Conservation (phyloP, 345 rosid species). For the Cardiospermum halicacabum region DNA sequence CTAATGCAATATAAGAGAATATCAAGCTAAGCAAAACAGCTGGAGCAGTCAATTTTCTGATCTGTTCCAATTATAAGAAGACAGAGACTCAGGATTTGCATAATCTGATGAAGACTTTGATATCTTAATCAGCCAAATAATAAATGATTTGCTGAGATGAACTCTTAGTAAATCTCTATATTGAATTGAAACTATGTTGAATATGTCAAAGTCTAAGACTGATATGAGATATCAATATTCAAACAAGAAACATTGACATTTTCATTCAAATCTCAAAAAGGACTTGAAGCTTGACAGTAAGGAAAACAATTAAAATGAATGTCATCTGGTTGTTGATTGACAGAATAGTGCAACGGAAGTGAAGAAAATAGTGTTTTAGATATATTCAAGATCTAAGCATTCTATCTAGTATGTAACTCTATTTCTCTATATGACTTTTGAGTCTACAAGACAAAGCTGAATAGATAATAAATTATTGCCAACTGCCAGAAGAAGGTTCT, state of each 20-base stretch:
- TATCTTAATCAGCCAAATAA: neutral
- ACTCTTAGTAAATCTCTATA: neutral
- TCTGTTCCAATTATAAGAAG: neutral
- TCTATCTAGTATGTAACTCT: neutral
- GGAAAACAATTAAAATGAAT: too few species aligned
- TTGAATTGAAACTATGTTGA: neutral
- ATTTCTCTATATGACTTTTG: neutral
- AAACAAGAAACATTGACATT: neutral
- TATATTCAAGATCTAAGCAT: neutral
- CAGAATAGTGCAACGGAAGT: neutral
- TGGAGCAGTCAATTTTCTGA: neutral
- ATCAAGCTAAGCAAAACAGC: too few species aligned
- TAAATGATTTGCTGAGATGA: neutral
- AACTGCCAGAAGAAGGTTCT: too few species aligned
- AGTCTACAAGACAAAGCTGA: neutral
- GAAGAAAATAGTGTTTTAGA: neutral
- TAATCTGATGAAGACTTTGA: neutral
- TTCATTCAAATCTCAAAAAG: slow-evolving; percentile 3
- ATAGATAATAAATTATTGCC: neutral
- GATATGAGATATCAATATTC: neutral
- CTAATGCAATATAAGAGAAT: too few species aligned
- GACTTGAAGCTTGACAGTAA: neutral
- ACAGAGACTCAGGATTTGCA: neutral
- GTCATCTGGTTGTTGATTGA: too few species aligned
- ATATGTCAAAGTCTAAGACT: slow-evolving; percentile 2